Percentiles rank a stretch among this genome's conserved stretches.
phyloP scores from a whole-genome alignment of 768 basidiomycete species.

The Lactarius hatsudake region DNA sequence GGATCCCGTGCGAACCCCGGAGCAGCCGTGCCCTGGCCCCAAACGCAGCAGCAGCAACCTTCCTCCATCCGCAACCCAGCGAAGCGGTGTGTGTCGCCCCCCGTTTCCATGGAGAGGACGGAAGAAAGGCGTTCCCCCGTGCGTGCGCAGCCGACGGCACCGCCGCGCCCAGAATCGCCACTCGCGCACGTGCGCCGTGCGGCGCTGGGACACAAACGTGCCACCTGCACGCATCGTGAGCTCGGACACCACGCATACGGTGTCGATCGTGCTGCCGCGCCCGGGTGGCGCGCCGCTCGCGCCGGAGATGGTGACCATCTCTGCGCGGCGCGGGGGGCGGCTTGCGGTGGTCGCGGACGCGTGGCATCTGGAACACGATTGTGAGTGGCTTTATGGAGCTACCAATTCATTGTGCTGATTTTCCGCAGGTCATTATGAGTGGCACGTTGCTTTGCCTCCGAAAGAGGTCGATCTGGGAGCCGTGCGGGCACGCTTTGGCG shows the following conservation, averaged over 20 bases:
- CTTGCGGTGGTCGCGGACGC: conserved; percentile 21
- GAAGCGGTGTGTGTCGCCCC: no score
- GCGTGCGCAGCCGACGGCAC: neutral
- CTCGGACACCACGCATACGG: neutral
- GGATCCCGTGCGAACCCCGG: neutral
- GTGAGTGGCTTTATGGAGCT: conserved; percentile 4
- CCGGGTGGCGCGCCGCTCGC: conserved; percentile 16
- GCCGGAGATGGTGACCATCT: conserved; percentile 22
- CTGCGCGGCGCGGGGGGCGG: conserved; percentile 15
- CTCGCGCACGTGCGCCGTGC: conserved; percentile 13
- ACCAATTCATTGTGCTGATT: neutral
- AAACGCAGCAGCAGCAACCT: no score
- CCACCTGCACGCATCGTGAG: conserved; percentile 3
- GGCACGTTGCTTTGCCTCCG: conserved; percentile 15
- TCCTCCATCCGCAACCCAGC: no score
- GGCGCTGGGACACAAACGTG: neutral
- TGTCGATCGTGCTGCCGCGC: conserved; percentile 18
- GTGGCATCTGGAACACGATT: conserved; percentile 23
- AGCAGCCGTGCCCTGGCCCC: neutral
- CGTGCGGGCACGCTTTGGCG: conserved; percentile 11
- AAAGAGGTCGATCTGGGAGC: conserved; percentile 1
- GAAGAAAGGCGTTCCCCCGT: no score
- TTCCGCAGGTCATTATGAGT: conserved; percentile 22
- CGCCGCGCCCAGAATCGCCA: conserved; percentile 14
- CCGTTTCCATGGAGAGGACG: neutral